phyloP scores from a whole-genome alignment of 768 basidiomycete species.

The Pleurotus cornucopiae region DNA sequence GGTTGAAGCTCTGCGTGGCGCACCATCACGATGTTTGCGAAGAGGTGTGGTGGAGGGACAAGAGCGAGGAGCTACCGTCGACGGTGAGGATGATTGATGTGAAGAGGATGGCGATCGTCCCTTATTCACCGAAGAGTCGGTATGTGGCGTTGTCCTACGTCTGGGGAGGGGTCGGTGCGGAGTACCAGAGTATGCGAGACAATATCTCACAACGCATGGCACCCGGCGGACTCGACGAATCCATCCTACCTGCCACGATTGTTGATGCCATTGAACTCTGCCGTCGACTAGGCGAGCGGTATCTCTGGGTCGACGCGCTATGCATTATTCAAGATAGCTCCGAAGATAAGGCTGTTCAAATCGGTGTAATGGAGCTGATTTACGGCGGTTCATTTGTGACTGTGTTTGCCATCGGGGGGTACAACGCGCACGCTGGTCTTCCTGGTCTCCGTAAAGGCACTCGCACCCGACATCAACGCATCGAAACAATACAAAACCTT shows the following conservation, averaged over 20 bases:
- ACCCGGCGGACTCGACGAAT: not conserved
- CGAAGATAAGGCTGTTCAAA: not conserved
- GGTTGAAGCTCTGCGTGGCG: not conserved
- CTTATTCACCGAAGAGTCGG: not conserved
- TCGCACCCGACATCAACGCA: not conserved
- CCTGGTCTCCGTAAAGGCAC: not conserved
- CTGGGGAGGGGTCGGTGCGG: not conserved
- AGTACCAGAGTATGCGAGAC: not conserved
- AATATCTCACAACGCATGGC: not conserved
- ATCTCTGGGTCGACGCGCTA: constrained; percentile 1
- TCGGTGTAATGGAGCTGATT: not conserved
- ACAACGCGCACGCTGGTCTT: not conserved
- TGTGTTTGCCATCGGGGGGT: not conserved
- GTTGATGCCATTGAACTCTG: not conserved
- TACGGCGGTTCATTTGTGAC: not conserved
- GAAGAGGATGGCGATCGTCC: not conserved
- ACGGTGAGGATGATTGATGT: constrained; percentile 6
- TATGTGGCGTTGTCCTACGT: constrained; percentile 3
- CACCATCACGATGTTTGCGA: not conserved
- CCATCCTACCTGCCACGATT: not conserved
- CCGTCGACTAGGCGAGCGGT: not conserved
- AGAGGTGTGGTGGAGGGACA: not conserved
- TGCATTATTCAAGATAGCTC: not conserved
- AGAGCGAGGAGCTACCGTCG: not conserved
- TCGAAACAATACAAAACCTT: not conserved